Evolutionary conservation across 352 stramenopile species (phyloP), one percentile per base, ranked within the genome.

Genomic region (Halophytophthora batemanensis): DNA sequence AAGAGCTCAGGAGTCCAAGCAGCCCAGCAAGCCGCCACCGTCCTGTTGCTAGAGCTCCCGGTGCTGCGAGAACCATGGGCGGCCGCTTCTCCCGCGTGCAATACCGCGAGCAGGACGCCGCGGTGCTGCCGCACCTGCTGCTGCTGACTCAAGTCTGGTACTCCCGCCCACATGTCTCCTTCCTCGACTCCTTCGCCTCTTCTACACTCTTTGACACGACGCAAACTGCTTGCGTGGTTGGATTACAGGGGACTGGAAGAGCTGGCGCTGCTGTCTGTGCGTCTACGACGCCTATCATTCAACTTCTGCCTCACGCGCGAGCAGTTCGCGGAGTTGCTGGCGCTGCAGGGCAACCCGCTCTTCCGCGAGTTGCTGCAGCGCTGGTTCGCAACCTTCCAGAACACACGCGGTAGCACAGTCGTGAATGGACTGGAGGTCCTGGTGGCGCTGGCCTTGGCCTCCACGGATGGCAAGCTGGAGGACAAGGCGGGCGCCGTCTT

Each of bases 361-460:
- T 91, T 91, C 55, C 69, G 62, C 15, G 62, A 46, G 1, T 59
- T 91, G 61, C 53, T 87, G 22, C 36, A 54, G 23, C 64, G 58
- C 28, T 89, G 80, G 80, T 90, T 90, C 53, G 40, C 67, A 28
- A 69, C 70, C 1, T 83, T 88, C 46, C 77, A 86, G 61, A 90
- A 90, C 50, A 86, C 74, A 0, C 67, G 61, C 11, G 69, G 45
- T 18, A 90, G 80, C 49, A 72, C 61, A 14, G 62, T 88, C 14
- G 64, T 88, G 19, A 90, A 86, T 37, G 80, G 77, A 2, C 69
- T 90, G 23, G 80, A 90, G 59, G 54, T 90, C 8, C 63, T 90
- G 25, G 74, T 73, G 12, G 75, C 77, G 5, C 60, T 90, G 19
- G 71, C 80, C 11, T 53, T 90, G 33, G 68, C 71, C 23, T 64